Conservation (phyloP, 495 filamentous ascomycete genomes). For the Lepraria neglecta region DNA sequence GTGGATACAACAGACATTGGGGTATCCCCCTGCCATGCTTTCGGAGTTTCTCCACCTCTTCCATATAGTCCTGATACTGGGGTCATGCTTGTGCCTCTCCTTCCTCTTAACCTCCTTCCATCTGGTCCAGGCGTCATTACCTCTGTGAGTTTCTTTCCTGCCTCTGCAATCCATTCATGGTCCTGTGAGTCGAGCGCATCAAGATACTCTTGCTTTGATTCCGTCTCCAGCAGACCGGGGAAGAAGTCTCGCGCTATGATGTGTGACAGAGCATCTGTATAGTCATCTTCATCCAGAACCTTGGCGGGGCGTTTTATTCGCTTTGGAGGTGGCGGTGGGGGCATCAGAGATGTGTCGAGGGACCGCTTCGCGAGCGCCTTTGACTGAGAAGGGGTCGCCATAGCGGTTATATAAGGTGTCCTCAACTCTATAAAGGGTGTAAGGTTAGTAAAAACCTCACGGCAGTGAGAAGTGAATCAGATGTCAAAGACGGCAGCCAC, state of each 20-base stretch:
- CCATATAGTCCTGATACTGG: constrained; percentile 22
- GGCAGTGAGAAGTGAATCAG: not conserved
- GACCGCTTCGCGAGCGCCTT: constrained; percentile 58
- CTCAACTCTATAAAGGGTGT: not conserved
- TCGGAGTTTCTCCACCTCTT: constrained; percentile 44
- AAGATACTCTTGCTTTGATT: constrained; percentile 85
- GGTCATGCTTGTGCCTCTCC: constrained; percentile 34
- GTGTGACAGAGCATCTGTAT: constrained; percentile 82
- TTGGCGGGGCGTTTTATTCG: constrained; percentile 87
- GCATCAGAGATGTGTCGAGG: constrained; percentile 71
- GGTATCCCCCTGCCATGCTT: constrained; percentile 58
- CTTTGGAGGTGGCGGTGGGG: constrained; percentile 80
- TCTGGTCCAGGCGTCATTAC: constrained; percentile 73
- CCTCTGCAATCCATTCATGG: constrained; percentile 76
- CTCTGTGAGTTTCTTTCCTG: constrained; percentile 62
- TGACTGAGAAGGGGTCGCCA: constrained; percentile 26
- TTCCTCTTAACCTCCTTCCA: constrained; percentile 37
- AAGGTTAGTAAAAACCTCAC: not conserved
- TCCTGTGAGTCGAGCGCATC: constrained; percentile 83
- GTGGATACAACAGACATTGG: constrained; percentile 54
- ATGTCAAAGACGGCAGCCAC: not conserved
- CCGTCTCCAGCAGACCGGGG: constrained; percentile 77
- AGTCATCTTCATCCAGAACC: constrained; percentile 89
- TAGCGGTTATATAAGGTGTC: constrained; percentile 2
- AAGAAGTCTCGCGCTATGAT: constrained; percentile 98